Evolutionary conservation across 1,284 basidiomycete species (phyloP), one percentile per base, ranked within the genome.

Genomic region (Trichosporon sp.): DNA sequence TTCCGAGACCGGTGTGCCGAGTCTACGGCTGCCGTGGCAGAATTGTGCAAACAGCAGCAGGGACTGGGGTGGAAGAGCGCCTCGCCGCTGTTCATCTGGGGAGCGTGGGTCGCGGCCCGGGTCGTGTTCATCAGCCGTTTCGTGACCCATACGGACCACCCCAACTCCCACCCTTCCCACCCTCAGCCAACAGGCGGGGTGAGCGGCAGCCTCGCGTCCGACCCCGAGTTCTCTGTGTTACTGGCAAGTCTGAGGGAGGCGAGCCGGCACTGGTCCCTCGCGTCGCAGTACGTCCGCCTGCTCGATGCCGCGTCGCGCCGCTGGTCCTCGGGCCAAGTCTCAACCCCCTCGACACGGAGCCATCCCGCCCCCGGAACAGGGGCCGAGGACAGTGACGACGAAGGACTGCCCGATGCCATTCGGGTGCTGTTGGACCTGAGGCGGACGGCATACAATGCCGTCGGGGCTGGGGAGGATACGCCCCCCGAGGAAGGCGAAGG

Each of bases 371-470:
- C 66, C 75, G 21, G 21, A 5, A 54, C 75, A 37, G 35, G 35
- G 4, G 19, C 48, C 0, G 51, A 54, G 19, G 51, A 54, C 19
- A 54, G 51, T 6, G 74, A 73, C 43, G 77, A 77, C 68, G 74
- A 77, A 3, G 75, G 75, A n/a, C 78, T 83, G 1, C 82, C 84
- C 1, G 82, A 83, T 65, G 84, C 84, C 4, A 83, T 85, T 51
- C 80, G 81, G 68, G 81, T 82, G 32, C 76, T 85, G 6, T 78
- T 84, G 56, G 84, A 85, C 70, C 78, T 85, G 19, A 78, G 82
- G 7, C 77, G 80, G 11, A 84, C 84, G 19, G 84, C 82, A 1
- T 84, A 83, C 68, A 75, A 74, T 6, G 84, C 82, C 6, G 80
- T 82, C 8, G 74, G 75, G 61, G 75, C 73, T 4, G 73, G 78